phyloP scores from a whole-genome alignment of 257 asterid species.

The Echites panduratus region DNA sequence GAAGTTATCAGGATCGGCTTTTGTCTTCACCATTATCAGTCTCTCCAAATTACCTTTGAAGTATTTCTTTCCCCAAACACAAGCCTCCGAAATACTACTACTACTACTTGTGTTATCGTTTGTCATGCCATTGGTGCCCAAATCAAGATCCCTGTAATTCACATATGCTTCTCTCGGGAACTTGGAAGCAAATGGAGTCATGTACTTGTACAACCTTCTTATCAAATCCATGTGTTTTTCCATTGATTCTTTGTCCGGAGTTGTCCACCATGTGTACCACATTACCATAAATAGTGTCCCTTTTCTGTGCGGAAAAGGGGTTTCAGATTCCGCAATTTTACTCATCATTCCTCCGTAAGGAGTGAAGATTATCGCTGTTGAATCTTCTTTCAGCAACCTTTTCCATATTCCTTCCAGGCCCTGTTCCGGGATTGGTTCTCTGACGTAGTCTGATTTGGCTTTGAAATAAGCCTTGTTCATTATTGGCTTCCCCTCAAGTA shows the following conservation, averaged over 20 bases:
- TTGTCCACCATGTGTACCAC: constrained; percentile 43
- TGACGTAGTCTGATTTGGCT: constrained; percentile 60
- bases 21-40: constrained; percentile 46
- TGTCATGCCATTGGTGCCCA: constrained; percentile 41
- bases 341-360: constrained; percentile 75
- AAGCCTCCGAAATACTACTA: constrained; percentile 35
- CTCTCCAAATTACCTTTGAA: constrained; percentile 49
- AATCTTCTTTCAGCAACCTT: constrained; percentile 44
- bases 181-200: constrained; percentile 60
- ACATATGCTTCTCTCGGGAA: constrained; percentile 61
- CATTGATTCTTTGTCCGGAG: constrained; percentile 29
- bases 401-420: constrained; percentile 69
- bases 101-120: constrained; percentile 1
- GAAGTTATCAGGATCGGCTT: constrained; percentile 59
- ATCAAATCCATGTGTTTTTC: constrained; percentile 52
- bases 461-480: constrained; percentile 20
- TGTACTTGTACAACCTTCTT: constrained; percentile 43
- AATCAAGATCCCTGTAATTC: constrained; percentile 65
- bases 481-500: constrained; percentile 22
- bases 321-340: constrained; percentile 43
- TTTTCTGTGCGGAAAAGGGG: constrained; percentile 59
- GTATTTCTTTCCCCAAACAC: constrained; percentile 54
- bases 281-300: constrained; percentile 45
- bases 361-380: constrained; percentile 42
- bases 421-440: constrained; percentile 40